A percentile compares a stretch with the other conserved stretches of the same genome.
Conservation (phyloP, 2,329 filamentous ascomycete species). For the Epichloe gansuensis region DNA sequence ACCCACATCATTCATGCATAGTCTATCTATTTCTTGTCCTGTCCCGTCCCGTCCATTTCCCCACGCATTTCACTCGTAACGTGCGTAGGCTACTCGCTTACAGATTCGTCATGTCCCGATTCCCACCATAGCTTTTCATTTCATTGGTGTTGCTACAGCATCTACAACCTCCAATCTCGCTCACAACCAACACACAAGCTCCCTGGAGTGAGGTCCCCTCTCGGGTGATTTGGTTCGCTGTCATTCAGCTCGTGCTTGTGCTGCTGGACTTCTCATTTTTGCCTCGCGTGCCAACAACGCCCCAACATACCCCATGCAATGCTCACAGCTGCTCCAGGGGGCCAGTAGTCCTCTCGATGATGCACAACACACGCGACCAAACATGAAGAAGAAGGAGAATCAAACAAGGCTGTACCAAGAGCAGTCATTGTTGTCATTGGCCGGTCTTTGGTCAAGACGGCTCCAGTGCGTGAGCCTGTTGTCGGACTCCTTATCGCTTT, state of each 20-base stretch:
- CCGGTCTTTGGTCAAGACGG: neutral
- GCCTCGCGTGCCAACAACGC: neutral
- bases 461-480: constrained; percentile 7
- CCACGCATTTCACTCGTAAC: neutral
- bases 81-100: neutral
- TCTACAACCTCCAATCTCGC: neutral
- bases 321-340: neutral
- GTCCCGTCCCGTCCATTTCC: neutral
- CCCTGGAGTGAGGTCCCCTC: neutral
- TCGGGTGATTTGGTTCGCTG: no score
- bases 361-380: neutral
- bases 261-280: neutral
- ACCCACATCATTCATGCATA: constrained; percentile 7
- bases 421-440: neutral
- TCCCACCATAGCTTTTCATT: neutral
- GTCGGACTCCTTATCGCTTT: constrained; percentile 45
- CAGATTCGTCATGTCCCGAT: neutral
- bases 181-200: neutral
- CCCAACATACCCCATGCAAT: neutral
- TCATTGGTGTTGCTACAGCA: neutral
- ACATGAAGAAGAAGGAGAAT: neutral
- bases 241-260: neutral
- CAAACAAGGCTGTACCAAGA: neutral
- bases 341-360: neutral
- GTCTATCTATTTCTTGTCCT: constrained; percentile 11